Evolutionary conservation across 2,329 filamentous ascomycete species (phyloP).

Genomic region (Botrytis aclada): DNA sequence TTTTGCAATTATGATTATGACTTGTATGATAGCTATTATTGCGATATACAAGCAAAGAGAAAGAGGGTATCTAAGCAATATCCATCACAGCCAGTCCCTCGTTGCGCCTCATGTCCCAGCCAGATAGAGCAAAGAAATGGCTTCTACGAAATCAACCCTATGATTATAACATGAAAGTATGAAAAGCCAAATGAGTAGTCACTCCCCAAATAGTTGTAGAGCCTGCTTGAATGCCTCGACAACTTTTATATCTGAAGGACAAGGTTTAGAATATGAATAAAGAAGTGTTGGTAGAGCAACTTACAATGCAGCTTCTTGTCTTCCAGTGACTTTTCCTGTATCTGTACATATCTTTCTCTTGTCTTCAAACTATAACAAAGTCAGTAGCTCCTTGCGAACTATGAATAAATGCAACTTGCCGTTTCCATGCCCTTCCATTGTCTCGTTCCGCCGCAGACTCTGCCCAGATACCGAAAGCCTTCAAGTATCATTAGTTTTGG

Average conservation of each 20-base stretch:
- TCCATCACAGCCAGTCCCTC: not conserved
- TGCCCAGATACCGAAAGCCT: constrained; percentile 83
- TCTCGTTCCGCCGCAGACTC: constrained; percentile 69
- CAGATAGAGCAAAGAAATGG: constrained; percentile 4
- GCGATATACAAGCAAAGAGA: not conserved
- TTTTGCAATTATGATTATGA: not conserved
- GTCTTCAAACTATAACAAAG: constrained; percentile 63
- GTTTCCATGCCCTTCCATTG: constrained; percentile 71
- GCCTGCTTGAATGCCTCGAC: constrained; percentile 62
- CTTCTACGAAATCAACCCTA: not conserved
- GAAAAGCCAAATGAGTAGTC: not conserved
- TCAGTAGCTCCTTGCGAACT: constrained; percentile 15
- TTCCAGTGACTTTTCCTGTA: constrained; percentile 68
- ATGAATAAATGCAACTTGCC: constrained; percentile 46
- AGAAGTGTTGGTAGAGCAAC: constrained; percentile 36
- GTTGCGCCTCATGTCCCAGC: constrained; percentile 4
- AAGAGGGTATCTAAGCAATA: constrained; percentile 12
- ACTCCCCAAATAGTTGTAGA: constrained; percentile 40
- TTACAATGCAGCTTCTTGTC: constrained; percentile 79
- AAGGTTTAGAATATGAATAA: constrained; percentile 24
- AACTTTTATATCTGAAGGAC: constrained; percentile 50
- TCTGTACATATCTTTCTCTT: constrained; percentile 69
- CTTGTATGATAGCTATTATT: constrained; percentile 17
- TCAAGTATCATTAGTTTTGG: constrained; percentile 4
- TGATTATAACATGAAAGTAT: not conserved